phyloP scores from a whole-genome alignment of 106 monocot genomes.

The Dendrobium huoshanense region DNA sequence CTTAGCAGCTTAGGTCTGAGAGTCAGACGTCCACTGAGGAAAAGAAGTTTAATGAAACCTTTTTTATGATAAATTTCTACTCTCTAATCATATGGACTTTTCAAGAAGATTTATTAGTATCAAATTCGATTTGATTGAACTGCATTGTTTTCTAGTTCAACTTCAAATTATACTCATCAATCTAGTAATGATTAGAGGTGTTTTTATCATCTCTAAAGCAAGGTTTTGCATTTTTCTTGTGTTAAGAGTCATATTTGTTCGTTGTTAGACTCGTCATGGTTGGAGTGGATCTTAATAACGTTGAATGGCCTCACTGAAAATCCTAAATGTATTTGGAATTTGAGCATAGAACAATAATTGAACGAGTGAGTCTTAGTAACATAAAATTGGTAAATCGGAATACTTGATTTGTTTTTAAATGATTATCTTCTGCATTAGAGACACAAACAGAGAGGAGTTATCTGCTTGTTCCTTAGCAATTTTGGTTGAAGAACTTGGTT shows the following conservation, averaged over 20 bases:
- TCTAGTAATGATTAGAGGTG: too few species aligned
- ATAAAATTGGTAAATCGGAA: too few species aligned
- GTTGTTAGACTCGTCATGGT: not conserved
- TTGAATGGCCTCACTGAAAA: not conserved
- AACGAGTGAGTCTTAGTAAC: not conserved
- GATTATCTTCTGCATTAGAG: not conserved
- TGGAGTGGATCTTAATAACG: not conserved
- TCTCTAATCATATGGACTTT: too few species aligned
- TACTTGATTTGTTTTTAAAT: too few species aligned
- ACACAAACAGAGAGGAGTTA: not conserved
- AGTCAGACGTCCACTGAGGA: not conserved
- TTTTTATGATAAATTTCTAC: not conserved
- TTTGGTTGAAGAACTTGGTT: not conserved
- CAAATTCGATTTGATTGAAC: too few species aligned
- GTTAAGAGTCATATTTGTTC: not conserved
- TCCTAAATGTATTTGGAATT: not conserved
- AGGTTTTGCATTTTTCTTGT: not conserved
- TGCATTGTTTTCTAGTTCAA: too few species aligned
- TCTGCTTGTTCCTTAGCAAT: not conserved
- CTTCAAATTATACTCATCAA: too few species aligned
- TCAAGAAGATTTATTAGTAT: too few species aligned
- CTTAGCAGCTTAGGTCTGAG: not conserved
- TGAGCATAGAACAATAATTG: not conserved
- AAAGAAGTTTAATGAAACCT: not conserved
- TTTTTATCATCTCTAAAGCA: too few species aligned